phyloP scores from a whole-genome alignment of 2,329 filamentous ascomycete genomes.

The Tolypocladium capitatum region DNA sequence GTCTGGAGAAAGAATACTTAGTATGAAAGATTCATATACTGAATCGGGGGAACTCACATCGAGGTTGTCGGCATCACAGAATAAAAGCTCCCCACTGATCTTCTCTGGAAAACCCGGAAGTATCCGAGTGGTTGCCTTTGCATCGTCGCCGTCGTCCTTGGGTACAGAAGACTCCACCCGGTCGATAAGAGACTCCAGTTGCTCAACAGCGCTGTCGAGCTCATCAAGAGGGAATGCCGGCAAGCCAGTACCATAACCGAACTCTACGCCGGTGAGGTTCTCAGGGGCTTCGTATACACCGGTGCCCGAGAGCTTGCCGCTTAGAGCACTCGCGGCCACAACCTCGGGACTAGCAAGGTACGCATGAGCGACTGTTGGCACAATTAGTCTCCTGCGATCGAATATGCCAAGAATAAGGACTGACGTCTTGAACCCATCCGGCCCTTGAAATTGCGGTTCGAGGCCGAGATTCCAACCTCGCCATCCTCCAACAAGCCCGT shows the following conservation, averaged over 20 bases:
- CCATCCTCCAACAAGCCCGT: constrained; percentile 65
- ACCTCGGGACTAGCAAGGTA: constrained; percentile 85
- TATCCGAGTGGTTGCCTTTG: constrained; percentile 4
- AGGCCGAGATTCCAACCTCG: constrained; percentile 75
- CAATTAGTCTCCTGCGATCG: no score
- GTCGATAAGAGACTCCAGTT: no score
- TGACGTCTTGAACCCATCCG: constrained; percentile 51
- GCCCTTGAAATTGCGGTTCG: constrained; percentile 84
- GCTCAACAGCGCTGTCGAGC: no score
- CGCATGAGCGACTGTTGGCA: constrained; percentile 43
- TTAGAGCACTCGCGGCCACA: constrained; percentile 76
- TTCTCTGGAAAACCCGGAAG: constrained; percentile 63
- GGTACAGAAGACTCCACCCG: constrained; percentile 28
- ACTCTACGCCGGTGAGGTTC: constrained; percentile 7
- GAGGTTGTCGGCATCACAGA: constrained; percentile 68
- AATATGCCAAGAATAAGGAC: no score
- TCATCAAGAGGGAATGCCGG: no score
- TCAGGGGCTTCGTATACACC: constrained; percentile 63
- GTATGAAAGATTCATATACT: no score
- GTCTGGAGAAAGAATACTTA: constrained; percentile 28
- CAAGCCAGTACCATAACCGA: no score
- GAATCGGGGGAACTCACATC: constrained; percentile 26
- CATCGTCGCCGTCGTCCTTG: background rate
- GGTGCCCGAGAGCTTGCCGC: constrained; percentile 60
- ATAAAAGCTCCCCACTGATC: constrained; percentile 75